Conservation (phyloP, 805 yeast genomes). For the Barnettozyma californica region DNA sequence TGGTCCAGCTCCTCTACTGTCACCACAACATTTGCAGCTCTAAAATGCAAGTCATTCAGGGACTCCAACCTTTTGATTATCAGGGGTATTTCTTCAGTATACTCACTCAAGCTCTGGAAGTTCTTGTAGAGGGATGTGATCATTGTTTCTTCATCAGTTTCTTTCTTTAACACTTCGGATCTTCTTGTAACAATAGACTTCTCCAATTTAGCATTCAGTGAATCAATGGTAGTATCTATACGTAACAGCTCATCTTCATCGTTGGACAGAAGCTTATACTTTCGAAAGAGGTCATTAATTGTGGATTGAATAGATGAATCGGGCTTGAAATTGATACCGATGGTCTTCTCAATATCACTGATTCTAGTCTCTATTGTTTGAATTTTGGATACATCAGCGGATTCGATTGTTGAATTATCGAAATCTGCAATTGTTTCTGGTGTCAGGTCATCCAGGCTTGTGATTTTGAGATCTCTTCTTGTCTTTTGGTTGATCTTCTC, state of each 20-base stretch:
- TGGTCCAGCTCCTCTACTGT: conserved; percentile 19
- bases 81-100: conserved; percentile 23
- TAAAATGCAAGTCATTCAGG: conserved; percentile 21
- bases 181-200: conserved; percentile 22
- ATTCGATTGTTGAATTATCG: neutral
- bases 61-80: conserved; percentile 25
- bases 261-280: conserved; percentile 24
- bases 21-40: conserved; percentile 14
- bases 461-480: conserved; percentile 10
- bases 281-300: conserved; percentile 27
- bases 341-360: conserved; percentile 12
- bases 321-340: conserved; percentile 14
- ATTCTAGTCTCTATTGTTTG: conserved; percentile 14
- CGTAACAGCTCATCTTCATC: conserved; percentile 19
- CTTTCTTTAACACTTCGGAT: conserved; percentile 14
- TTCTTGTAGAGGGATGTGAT: conserved; percentile 23
- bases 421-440: neutral
- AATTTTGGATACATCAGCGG: neutral
- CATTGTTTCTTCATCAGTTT: conserved; percentile 20
- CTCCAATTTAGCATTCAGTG: conserved; percentile 26
- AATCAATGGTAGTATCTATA: conserved; percentile 20
- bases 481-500: conserved; percentile 14
- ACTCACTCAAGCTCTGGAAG: conserved; percentile 14
- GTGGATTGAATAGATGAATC: conserved; percentile 21
- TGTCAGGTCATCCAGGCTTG: neutral